Evolutionary conservation across 78 protist genomes (phyloP).

Genomic region (Cavenderia fasciculata): DNA sequence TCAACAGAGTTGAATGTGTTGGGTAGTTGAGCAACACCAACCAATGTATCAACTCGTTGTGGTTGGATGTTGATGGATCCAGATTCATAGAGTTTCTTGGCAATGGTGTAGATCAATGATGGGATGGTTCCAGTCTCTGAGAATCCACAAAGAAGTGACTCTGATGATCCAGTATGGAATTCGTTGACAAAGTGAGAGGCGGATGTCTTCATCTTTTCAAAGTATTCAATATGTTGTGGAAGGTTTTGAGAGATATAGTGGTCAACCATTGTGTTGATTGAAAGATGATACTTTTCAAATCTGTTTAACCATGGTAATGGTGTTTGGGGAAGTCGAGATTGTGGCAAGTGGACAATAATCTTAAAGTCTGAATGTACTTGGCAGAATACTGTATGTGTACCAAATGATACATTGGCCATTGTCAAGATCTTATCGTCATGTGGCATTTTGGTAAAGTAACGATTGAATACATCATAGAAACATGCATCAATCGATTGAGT

Average conservation of each 20-base stretch:
- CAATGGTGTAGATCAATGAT: neutral
- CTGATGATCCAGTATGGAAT: neutral
- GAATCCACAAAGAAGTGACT: slow-evolving; percentile 11
- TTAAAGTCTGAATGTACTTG: slow-evolving; percentile 60
- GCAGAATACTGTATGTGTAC: slow-evolving; percentile 18
- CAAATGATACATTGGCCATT: slow-evolving; percentile 47
- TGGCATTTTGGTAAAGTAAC: slow-evolving; percentile 5
- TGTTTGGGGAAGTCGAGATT: slow-evolving; percentile 17
- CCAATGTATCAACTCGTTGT: too few relatives aligned
- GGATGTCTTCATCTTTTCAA: neutral
- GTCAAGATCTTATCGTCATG: neutral
- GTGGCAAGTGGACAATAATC: slow-evolving; percentile 65
- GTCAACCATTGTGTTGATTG: slow-evolving; percentile 16
- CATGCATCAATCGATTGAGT: slow-evolving; percentile 46
- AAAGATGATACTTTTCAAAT: slow-evolving; percentile 56
- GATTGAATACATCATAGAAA: slow-evolving; percentile 76
- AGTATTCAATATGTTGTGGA: too few relatives aligned
- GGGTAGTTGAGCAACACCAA: neutral
- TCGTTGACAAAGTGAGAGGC: slow-evolving; percentile 27
- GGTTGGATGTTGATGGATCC: neutral
- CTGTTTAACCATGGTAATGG: slow-evolving; percentile 72
- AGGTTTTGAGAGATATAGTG: neutral
- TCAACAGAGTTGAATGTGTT: neutral
- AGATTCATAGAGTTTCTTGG: neutral
- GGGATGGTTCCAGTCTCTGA: slow-evolving; percentile 52